Percentiles rank a stretch among this genome's conserved stretches.
These are phyloP conservation scores for Cucurbitaria berberidis DNA, from an alignment of 2,329 filamentous ascomycete species.

Conservation along the genomic window DNA sequence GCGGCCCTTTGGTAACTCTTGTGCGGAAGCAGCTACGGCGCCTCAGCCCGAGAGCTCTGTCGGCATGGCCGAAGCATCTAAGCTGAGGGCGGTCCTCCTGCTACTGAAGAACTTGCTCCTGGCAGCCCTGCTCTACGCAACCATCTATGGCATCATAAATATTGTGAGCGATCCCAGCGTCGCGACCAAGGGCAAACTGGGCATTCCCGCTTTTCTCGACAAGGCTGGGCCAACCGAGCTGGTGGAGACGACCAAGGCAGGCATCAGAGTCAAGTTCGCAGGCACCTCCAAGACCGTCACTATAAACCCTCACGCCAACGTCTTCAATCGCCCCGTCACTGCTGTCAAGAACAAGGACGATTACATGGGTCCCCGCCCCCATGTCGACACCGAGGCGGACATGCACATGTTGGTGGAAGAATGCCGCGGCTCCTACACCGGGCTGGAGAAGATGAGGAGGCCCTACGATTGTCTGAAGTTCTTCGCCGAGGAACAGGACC, in stretches of 20 bases:
- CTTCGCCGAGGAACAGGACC: conserved; percentile 55
- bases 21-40: conserved; percentile 21
- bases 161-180: conserved; percentile 51
- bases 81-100: conserved; percentile 40
- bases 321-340: conserved; percentile 60
- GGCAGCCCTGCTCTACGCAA: conserved; percentile 51
- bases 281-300: conserved; percentile 51
- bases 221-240: conserved; percentile 50
- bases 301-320: conserved; percentile 60
- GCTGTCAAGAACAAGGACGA: conserved; percentile 59
- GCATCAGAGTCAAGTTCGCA: conserved; percentile 52
- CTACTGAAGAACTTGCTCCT: conserved; percentile 54
- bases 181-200: conserved; percentile 49
- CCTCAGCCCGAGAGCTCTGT: conserved; percentile 16
- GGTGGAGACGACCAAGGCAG: conserved; percentile 50
- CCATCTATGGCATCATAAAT: conserved; percentile 51
- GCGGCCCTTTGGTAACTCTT: conserved; percentile 11
- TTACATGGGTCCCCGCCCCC: conserved; percentile 58
- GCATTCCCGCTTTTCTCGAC: conserved; percentile 51
- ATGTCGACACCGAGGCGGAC: conserved; percentile 61
- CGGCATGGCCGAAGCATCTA: conserved; percentile 46
- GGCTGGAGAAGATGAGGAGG: conserved; percentile 63
- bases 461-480: conserved; percentile 61
- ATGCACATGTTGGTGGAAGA: conserved; percentile 59
- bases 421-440: conserved; percentile 59